These are phyloP conservation scores for Fusarium sacchari DNA, from an alignment of 2,329 filamentous ascomycete genomes.

Conservation along the genomic window DNA sequence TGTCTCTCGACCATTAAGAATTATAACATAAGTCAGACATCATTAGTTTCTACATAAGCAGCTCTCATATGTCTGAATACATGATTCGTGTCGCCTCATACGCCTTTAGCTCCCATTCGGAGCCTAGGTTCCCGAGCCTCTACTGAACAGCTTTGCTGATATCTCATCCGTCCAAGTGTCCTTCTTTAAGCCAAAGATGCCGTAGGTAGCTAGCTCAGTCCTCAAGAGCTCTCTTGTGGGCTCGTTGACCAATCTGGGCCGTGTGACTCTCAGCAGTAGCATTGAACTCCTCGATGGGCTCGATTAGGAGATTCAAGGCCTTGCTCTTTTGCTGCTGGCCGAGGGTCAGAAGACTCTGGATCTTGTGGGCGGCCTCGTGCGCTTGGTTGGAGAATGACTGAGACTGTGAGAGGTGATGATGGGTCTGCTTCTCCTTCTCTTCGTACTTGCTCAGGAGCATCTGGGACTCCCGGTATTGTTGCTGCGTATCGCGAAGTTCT, in stretches of 20 bases:
- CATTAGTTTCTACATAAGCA: not conserved
- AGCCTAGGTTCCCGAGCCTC: accelerated
- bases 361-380: not conserved
- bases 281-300: not conserved
- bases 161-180: accelerated
- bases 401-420: not conserved
- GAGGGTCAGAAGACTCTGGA: not conserved
- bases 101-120: accelerated
- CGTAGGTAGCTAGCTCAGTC: not conserved
- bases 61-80: not conserved
- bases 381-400: not conserved
- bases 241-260: not conserved
- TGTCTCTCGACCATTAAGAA: not conserved
- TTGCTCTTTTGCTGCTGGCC: not conserved
- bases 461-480: not conserved
- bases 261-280: accelerated
- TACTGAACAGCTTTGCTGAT: not conserved
- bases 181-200: accelerated
- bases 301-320: accelerated
- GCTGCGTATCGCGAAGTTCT: not conserved
- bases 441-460: accelerated
- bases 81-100: not conserved
- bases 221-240: not conserved
- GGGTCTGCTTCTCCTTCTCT: not conserved
- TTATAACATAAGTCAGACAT: not conserved